Base-by-base conservation (phyloP, 2,329 filamentous ascomycete genomes). In the Davidsoniella virescens region DNA sequence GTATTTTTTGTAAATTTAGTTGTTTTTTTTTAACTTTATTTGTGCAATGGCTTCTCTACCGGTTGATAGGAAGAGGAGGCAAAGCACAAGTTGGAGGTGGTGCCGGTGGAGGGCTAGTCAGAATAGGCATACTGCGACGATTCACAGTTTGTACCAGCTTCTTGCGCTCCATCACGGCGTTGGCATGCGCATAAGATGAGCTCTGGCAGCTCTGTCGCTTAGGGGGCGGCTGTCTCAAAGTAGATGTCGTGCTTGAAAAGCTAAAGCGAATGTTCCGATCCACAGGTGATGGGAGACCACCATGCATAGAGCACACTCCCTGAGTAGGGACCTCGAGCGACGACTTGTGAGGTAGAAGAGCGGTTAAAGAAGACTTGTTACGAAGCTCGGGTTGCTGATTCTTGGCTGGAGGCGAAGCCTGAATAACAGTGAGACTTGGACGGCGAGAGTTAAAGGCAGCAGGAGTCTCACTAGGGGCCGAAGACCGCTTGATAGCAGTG, bases 41-140 rank as follows among this genome's bases (percentile, higher is more conserved):
- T 33, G 29, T 12, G 29, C 29, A 33, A 33, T 33, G 12, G 7
- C 12, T 12, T 10, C 23, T n/a, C 17, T 4, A 40, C 6, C 46
- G 47, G 29, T 62, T 65, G 41, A 57, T 61, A 4, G 72, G 73
- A 38, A 76, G 65, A 0, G 74, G 73, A 16, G 74, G 74, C 18
- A 78, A 64, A 12, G 73, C 72, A 55, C 68, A 69, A 9, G 64
- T 75, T 20, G 74, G 74, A 4, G 74, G 74, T 5, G 74, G 74
- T 12, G 66, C 70, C 14, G 68, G 72, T 1, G 73, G 73, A 26
- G 72, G 72, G 1, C 70, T 70, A 10, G 70, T 67, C 1, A 61
- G 62, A 37, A 75, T 62, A 9, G 72, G 68, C 67, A 75, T 67
- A 60, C 72, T 75, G 50, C 67, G 65, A 23, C 70, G 64, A 48